Conservation (phyloP, 2,329 filamentous ascomycete species). For the Diaporthe sp. region DNA sequence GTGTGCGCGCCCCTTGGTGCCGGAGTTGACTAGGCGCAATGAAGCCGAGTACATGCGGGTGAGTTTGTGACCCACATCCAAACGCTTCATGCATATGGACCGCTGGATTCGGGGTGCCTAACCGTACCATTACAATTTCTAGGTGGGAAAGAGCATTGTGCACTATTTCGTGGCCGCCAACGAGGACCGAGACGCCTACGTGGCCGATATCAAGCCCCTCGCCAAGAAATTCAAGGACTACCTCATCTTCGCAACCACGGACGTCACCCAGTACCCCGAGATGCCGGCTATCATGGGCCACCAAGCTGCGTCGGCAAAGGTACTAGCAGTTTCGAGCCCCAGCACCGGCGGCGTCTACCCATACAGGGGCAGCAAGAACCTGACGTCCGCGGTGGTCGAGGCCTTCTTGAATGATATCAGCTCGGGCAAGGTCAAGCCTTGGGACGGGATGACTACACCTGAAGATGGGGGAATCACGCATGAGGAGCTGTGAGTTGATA, state of each 20-base stretch:
- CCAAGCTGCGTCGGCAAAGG: constrained; percentile 46
- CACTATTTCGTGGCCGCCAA: constrained; percentile 51
- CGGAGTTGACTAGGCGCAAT: constrained; percentile 59
- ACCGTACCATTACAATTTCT: constrained; percentile 46
- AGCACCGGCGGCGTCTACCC: constrained; percentile 60
- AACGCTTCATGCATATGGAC: background rate
- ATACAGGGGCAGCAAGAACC: constrained; percentile 46
- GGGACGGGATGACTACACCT: constrained; percentile 44
- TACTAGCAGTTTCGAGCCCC: constrained; percentile 60
- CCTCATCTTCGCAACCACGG: constrained; percentile 62
- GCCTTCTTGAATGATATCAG: constrained; percentile 61
- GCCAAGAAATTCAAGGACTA: constrained; percentile 62
- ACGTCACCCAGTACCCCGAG: constrained; percentile 60
- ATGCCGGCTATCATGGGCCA: constrained; percentile 58
- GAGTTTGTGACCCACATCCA: constrained; percentile 21
- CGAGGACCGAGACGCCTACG: constrained; percentile 52
- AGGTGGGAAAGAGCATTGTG: constrained; percentile 49
- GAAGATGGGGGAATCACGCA: constrained; percentile 34
- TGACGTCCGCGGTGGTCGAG: constrained; percentile 55
- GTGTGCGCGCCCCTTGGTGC: constrained; percentile 57
- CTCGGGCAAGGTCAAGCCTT: constrained; percentile 56
- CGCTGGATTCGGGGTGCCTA: constrained; percentile 49
- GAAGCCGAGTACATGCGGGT: constrained; percentile 59
- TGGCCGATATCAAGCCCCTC: constrained; percentile 53
- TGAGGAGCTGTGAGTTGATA: constrained; percentile 41